Evolutionary conservation across 2,329 filamentous ascomycete genomes (phyloP).

Genomic region (Colletotrichum sp.): DNA sequence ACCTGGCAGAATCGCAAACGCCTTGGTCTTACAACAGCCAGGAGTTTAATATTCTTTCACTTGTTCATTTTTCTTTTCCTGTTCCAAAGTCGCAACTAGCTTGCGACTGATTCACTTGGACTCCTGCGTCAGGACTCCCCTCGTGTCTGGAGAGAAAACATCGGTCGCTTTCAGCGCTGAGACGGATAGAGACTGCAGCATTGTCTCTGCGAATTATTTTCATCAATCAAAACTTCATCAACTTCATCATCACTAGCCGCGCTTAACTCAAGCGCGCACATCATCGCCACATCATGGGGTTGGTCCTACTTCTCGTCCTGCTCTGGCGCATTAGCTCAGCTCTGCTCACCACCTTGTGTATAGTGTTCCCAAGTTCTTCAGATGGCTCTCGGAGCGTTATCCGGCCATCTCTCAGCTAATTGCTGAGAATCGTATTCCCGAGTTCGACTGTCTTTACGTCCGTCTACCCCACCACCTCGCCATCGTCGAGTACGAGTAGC

Average conservation of each 20-base stretch:
- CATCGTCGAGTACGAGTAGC: conserved; percentile 37
- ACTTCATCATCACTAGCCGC: not conserved
- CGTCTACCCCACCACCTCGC: conserved; percentile 32
- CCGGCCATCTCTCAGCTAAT: conserved; percentile 98
- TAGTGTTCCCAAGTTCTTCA: conserved; percentile 87
- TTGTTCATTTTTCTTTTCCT: conserved; percentile 16
- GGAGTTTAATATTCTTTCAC: conserved; percentile 19
- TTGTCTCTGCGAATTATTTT: not conserved
- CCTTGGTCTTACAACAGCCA: not conserved
- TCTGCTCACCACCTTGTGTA: conserved; percentile 4
- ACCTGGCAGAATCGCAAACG: conserved; percentile 20
- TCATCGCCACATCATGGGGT: conserved; percentile 34
- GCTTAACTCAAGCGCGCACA: conserved; percentile 11
- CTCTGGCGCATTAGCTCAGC: not conserved
- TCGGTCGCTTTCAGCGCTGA: not conserved
- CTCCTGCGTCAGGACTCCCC: conserved; percentile 12
- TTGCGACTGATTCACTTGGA: conserved; percentile 15
- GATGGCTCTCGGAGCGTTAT: conserved; percentile 99
- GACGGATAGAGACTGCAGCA: not conserved
- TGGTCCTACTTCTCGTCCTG: not conserved
- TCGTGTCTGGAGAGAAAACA: conserved; percentile 12
- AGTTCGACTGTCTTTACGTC: conserved; percentile 96
- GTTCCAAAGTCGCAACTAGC: conserved; percentile 10
- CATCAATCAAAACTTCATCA: not conserved
- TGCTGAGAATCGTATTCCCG: conserved; percentile 97